Base-by-base conservation (phyloP, 164 flowering plant species). In the Paratinospora sagittata region DNA sequence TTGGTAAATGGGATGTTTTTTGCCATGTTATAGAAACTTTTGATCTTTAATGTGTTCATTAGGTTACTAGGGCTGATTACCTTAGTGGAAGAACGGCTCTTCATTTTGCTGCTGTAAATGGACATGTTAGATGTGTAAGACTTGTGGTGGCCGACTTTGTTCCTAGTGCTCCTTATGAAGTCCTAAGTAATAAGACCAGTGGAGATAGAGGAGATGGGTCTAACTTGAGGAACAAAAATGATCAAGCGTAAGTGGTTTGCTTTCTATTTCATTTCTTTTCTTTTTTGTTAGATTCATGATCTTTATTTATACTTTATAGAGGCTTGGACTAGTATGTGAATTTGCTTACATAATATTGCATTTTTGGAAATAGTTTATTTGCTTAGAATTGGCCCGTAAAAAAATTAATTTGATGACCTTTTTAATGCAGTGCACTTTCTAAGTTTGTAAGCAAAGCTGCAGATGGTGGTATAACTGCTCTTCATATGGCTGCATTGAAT, bases 391-490 rank as follows among this genome's bases (percentile, higher is more conserved):
- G 58, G 58, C 16, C 4, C 5, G 14, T 52, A 16, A 19, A 1
- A 21, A 55, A 55, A 21, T 9, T 55, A n/a, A 55, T 55, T 55
- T 9, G 5, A 55, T 19, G 3, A 5, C 30, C 4, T 34, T 19
- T 19, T 8, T 13, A 67, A 63, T 84, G 86, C 90, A 96, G 99
- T 79, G 90, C 90, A 0, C 81, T 96, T 63, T 79, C 91, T 65
- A 91, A 86, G 78, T 89, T 92, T 81, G 91, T 96, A 70, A 96
- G 91, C 82, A 91, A 86, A 76, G 91, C 89, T 23, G 97, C 99
- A 60, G 99, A 96, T 85, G 96, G 97, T 65, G 96, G 97, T 72
- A 85, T 90, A 60, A 90, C 96, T 61, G 93, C 97, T 80, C 97
- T 92, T 75, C 97, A 90, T 79, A 88, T 92, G 92, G 96, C 96